Conservation (phyloP, 2,329 filamentous ascomycete genomes). For the Mycosphaerella sp. region DNA sequence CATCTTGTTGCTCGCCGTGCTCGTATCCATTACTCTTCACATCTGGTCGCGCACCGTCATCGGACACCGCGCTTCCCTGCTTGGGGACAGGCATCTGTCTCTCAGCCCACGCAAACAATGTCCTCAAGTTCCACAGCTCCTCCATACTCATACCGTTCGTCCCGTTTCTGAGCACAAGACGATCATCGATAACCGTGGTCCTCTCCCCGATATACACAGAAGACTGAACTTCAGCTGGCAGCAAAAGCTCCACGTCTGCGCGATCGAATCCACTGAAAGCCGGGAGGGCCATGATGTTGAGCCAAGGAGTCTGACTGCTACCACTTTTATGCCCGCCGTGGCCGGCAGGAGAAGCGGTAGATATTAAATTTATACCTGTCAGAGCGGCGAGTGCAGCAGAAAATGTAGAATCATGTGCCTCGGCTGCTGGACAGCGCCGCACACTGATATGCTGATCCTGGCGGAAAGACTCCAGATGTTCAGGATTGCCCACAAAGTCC, state of each 20-base stretch:
- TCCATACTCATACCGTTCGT: constrained; percentile 48
- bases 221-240: constrained; percentile 37
- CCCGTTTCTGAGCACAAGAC: constrained; percentile 53
- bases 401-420: constrained; percentile 55
- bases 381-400: constrained; percentile 67
- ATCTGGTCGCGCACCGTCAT: no score
- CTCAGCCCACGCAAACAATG: constrained; percentile 64
- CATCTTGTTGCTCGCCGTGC: not conserved
- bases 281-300: constrained; percentile 66
- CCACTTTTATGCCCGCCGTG: constrained; percentile 32
- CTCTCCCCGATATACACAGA: constrained; percentile 48
- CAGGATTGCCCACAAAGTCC: constrained; percentile 60
- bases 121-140: constrained; percentile 54
- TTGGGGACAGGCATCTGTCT: constrained; percentile 16
- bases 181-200: constrained; percentile 62
- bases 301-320: constrained; percentile 40
- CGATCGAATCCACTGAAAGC: constrained; percentile 50
- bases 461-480: constrained; percentile 59
- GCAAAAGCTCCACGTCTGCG: constrained; percentile 52
- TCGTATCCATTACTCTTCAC: constrained; percentile 32
- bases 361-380: constrained; percentile 49
- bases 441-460: constrained; percentile 69
- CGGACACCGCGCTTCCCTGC: no score
- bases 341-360: constrained; percentile 19
- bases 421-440: constrained; percentile 52